Conservation (phyloP, 345 rosid genomes). For the Cardamine occulta region DNA sequence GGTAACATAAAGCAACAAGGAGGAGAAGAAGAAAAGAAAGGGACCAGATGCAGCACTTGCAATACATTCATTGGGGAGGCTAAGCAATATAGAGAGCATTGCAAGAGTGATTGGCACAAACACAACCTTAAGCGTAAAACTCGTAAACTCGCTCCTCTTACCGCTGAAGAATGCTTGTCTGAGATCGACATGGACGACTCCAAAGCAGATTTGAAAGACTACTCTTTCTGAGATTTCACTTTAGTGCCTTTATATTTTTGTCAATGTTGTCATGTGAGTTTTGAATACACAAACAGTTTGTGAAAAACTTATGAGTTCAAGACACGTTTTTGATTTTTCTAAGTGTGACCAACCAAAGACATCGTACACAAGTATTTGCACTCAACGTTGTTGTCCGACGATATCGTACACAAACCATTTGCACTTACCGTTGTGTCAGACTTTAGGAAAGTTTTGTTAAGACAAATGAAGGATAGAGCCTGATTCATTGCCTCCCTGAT, state of each 20-base stretch:
- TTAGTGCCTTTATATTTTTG: background rate
- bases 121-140: slow-evolving; percentile 93
- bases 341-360: background rate
- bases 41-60: slow-evolving; percentile 84
- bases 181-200: slow-evolving; percentile 74
- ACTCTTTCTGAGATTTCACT: slow-evolving; percentile 63
- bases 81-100: slow-evolving; percentile 86
- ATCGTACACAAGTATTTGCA: background rate
- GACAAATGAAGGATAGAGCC: slow-evolving; percentile 33
- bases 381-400: background rate
- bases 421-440: slow-evolving; percentile 2
- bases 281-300: background rate
- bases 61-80: slow-evolving; percentile 74
- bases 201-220: slow-evolving; percentile 78
- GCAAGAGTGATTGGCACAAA: slow-evolving; percentile 96
- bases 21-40: slow-evolving; percentile 56
- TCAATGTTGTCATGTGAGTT: slow-evolving; percentile 21
- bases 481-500: slow-evolving; percentile 40
- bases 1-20: slow-evolving; percentile 44
- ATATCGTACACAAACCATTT: background rate
- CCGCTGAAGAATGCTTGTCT: slow-evolving; percentile 76
- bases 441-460: slow-evolving; percentile 17
- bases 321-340: background rate
- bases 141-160: slow-evolving; percentile 75
- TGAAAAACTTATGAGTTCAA: background rate